phyloP scores from a whole-genome alignment of 2,329 filamentous ascomycete genomes.

The Aureobasidium sp. region DNA sequence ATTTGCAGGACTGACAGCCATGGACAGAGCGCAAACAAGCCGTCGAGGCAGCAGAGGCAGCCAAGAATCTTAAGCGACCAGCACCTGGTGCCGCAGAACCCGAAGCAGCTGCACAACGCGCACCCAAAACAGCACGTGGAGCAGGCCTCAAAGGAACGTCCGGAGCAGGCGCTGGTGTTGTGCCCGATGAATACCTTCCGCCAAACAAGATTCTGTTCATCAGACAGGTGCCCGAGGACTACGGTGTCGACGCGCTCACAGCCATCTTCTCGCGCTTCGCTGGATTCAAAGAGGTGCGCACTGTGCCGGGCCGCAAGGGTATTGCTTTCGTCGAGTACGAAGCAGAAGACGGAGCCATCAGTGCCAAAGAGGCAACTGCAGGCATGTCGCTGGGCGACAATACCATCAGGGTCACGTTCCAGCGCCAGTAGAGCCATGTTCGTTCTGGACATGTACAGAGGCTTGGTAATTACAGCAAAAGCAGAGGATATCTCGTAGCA shows the following conservation, averaged over 20 bases:
- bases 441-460: neutral
- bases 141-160: constrained; percentile 66
- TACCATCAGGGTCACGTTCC: constrained; percentile 91
- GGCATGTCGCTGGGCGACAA: constrained; percentile 75
- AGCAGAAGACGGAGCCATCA: constrained; percentile 78
- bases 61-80: constrained; percentile 66
- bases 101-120: constrained; percentile 35
- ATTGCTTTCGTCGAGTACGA: constrained; percentile 98
- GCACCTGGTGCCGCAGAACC: constrained; percentile 40
- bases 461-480: constrained; percentile 6
- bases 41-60: constrained; percentile 67
- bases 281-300: constrained; percentile 85
- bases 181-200: constrained; percentile 96
- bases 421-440: constrained; percentile 58
- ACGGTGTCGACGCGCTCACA: constrained; percentile 71
- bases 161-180: constrained; percentile 59
- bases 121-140: constrained; percentile 59
- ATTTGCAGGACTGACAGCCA: neutral
- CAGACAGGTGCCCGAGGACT: constrained; percentile 83
- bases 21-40: constrained; percentile 68
- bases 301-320: constrained; percentile 77
- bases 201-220: constrained; percentile 96
- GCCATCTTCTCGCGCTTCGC: constrained; percentile 83
- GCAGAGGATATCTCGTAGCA: constrained; percentile 17
- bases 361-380: constrained; percentile 86